These are phyloP conservation scores for Diutina neorugosa DNA, from an alignment of 1,139 yeast genomes.

Conservation along the genomic window DNA sequence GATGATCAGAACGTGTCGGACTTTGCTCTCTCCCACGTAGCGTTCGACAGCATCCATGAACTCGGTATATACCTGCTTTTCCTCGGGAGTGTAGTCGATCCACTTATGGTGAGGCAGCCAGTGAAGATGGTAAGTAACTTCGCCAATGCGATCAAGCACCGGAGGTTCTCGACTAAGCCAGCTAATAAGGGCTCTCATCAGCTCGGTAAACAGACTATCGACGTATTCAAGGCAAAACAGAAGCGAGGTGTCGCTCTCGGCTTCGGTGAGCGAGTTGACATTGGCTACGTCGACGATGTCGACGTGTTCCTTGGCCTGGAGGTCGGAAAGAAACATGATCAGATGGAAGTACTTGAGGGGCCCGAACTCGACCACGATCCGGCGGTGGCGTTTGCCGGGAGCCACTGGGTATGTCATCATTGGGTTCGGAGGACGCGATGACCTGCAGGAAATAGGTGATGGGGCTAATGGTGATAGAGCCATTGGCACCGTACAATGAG, in stretches of 20 bases:
- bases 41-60: background rate
- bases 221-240: background rate
- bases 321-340: conserved; percentile 1
- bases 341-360: conserved; percentile 2
- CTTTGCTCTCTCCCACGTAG: background rate
- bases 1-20: conserved; percentile 1
- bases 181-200: background rate
- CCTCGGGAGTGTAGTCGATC: background rate
- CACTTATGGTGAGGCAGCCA: conserved; percentile 2
- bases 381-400: background rate
- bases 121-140: conserved; percentile 1
- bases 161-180: background rate
- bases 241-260: background rate
- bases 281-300: background rate
- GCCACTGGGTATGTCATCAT: background rate
- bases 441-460: background rate
- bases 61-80: background rate
- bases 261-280: background rate
- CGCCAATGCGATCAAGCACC: background rate
- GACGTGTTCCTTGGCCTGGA: conserved; percentile 1
- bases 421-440: background rate
- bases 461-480: background rate
- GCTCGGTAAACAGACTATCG: background rate
- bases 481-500: background rate
- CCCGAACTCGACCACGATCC: conserved; percentile 2